These are phyloP conservation scores for Kalanchoe fedtschenkoi DNA, from an alignment of 164 flowering plant species.

Conservation along the genomic window DNA sequence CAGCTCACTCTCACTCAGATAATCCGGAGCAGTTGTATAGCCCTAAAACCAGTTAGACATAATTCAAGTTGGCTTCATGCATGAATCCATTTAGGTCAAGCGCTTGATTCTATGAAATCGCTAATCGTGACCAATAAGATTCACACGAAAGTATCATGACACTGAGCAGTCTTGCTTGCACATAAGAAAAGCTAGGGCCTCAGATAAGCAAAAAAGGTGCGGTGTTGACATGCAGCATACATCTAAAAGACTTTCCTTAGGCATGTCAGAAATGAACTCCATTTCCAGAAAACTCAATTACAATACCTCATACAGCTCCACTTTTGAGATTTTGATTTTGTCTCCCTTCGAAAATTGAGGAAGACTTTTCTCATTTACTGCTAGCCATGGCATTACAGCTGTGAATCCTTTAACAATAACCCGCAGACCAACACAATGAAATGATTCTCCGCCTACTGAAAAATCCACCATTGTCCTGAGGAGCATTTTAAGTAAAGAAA, in stretches of 20 bases:
- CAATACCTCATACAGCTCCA: slow-evolving; percentile 79
- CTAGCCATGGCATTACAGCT: slow-evolving; percentile 90
- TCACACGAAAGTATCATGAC: too few relatives aligned
- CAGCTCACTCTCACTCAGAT: slow-evolving; percentile 90
- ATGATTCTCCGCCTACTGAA: slow-evolving; percentile 63
- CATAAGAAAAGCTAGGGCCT: too few relatives aligned
- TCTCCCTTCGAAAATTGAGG: slow-evolving; percentile 68
- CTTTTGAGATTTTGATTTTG: slow-evolving; percentile 49
- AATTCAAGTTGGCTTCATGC: background rate
- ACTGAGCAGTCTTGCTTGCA: too few relatives aligned
- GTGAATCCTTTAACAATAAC: slow-evolving; percentile 65
- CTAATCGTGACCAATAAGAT: too few relatives aligned
- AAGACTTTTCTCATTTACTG: slow-evolving; percentile 64
- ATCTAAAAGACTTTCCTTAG: too few relatives aligned
- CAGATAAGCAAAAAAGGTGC: too few relatives aligned
- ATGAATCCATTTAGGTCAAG: background rate
- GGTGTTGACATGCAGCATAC: background rate
- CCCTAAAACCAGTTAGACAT: slow-evolving; percentile 36
- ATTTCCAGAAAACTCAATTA: background rate
- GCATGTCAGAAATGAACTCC: too few relatives aligned
- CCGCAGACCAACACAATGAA: slow-evolving; percentile 55
- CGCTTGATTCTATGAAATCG: too few relatives aligned
- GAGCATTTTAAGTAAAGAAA: background rate
- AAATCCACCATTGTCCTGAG: slow-evolving; percentile 69
- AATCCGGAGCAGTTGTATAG: slow-evolving; percentile 73